Evolutionary conservation across 345 rosid genomes (phyloP).

Genomic region (Eutrema yunnanense): DNA sequence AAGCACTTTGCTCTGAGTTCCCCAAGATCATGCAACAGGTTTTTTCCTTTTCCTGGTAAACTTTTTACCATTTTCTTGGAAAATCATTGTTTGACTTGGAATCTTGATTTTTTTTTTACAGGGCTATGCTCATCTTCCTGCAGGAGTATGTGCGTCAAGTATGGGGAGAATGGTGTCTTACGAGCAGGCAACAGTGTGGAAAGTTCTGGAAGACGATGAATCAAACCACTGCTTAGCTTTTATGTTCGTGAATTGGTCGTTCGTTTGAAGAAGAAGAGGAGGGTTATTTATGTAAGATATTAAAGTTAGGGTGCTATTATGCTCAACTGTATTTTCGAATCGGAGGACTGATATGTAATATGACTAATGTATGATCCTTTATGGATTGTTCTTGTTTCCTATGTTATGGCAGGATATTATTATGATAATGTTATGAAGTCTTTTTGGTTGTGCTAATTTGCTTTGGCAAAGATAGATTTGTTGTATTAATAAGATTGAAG

Average conservation of each 20-base stretch:
- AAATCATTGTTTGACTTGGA: neutral
- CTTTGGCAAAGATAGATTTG: neutral
- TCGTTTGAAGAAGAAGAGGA: slow-evolving; percentile 40
- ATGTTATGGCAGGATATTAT: neutral
- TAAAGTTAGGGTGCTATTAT: slow-evolving; percentile 11
- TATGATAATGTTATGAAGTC: slow-evolving; percentile 6
- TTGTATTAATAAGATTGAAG: too few species aligned
- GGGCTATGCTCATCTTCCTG: slow-evolving; percentile 73
- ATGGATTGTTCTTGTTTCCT: neutral
- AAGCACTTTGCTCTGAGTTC: slow-evolving; percentile 73
- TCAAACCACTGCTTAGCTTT: slow-evolving; percentile 72
- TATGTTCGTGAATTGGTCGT: slow-evolving; percentile 87
- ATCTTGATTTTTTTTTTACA: slow-evolving; percentile 7
- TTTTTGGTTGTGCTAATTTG: neutral
- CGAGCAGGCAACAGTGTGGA: slow-evolving; percentile 82
- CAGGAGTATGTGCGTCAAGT: slow-evolving; percentile 78
- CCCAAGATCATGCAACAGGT: slow-evolving; percentile 95
- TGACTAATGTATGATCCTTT: slow-evolving; percentile 11
- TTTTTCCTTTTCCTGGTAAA: neutral
- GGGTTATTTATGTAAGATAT: slow-evolving; percentile 23
- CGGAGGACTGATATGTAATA: slow-evolving; percentile 12
- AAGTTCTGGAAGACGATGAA: slow-evolving; percentile 71
- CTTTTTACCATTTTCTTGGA: neutral
- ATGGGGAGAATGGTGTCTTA: slow-evolving; percentile 86
- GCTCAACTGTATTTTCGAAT: slow-evolving; percentile 7